Evolutionary conservation across 2,329 filamentous ascomycete genomes (phyloP).

Genomic region (Tolypocladium tundrense): DNA sequence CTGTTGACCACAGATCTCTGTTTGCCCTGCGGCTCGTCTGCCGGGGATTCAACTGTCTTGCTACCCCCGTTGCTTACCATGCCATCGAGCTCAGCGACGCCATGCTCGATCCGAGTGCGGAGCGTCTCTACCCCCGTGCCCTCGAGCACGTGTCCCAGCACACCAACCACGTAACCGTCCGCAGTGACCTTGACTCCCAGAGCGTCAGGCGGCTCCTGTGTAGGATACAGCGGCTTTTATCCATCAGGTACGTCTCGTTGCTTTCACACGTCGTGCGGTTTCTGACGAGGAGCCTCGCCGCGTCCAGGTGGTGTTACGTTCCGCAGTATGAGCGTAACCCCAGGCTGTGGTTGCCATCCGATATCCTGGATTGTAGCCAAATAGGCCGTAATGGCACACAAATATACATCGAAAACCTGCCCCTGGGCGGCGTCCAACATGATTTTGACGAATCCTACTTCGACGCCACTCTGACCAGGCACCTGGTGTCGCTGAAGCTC

Average conservation of each 20-base stretch:
- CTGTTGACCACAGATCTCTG: neutral
- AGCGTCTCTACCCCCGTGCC: slow-evolving; percentile 19
- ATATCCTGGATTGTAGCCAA: slow-evolving; percentile 23
- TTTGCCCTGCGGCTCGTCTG: neutral
- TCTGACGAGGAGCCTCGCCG: neutral
- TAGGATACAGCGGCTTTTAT: slow-evolving; percentile 23
- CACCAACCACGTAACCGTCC: slow-evolving; percentile 30
- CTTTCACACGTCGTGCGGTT: neutral
- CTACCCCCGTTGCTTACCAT: slow-evolving; percentile 31
- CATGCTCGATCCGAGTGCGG: slow-evolving; percentile 24
- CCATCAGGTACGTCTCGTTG: slow-evolving; percentile 24
- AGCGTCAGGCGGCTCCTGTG: slow-evolving; percentile 25
- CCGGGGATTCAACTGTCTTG: slow-evolving; percentile 11
- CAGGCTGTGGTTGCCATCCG: slow-evolving; percentile 25
- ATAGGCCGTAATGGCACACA: slow-evolving; percentile 17
- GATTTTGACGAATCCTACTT: slow-evolving; percentile 25
- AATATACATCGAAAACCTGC: slow-evolving; percentile 30
- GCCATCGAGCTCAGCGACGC: slow-evolving; percentile 25
- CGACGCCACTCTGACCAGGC: slow-evolving; percentile 25
- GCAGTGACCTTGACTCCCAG: slow-evolving; percentile 27
- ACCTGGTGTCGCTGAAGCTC: slow-evolving; percentile 30
- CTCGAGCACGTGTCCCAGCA: slow-evolving; percentile 24
- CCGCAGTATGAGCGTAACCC: slow-evolving; percentile 15
- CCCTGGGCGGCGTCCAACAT: slow-evolving; percentile 24
- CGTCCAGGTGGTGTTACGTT: slow-evolving; percentile 27